These are phyloP conservation scores for Erysimum cheiranthoides DNA, from an alignment of 345 rosid species.

Conservation along the genomic window DNA sequence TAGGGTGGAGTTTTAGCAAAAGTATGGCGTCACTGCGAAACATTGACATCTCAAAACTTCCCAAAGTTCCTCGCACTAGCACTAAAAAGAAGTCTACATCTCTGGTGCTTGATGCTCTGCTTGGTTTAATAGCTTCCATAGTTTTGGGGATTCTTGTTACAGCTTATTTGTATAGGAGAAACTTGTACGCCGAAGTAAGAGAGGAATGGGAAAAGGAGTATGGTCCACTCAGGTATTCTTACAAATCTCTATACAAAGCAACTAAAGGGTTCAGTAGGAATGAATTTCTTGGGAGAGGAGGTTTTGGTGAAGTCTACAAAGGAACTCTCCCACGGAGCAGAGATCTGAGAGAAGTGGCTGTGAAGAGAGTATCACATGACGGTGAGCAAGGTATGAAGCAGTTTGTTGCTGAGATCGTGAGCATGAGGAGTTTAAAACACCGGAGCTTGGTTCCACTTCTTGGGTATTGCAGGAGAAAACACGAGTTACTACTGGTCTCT, in stretches of 20 bases:
- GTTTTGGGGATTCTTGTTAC: slow-evolving; percentile 31
- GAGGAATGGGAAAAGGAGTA: slow-evolving; percentile 75
- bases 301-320: slow-evolving; percentile 67
- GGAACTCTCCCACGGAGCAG: slow-evolving; percentile 52
- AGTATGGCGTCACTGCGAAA: slow-evolving; percentile 45
- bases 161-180: slow-evolving; percentile 46
- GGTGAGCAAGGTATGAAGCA: slow-evolving; percentile 61
- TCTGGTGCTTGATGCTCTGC: slow-evolving; percentile 38
- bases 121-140: slow-evolving; percentile 35
- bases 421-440: slow-evolving; percentile 57
- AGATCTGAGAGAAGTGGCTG: slow-evolving; percentile 53
- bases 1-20: slow-evolving; percentile 73
- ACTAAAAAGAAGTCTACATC: slow-evolving; percentile 9
- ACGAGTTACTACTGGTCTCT: slow-evolving; percentile 59
- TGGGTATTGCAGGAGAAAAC: slow-evolving; percentile 61
- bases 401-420: slow-evolving; percentile 54
- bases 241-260: slow-evolving; percentile 62
- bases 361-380: slow-evolving; percentile 59
- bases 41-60: slow-evolving; percentile 58
- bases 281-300: slow-evolving; percentile 63
- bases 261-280: slow-evolving; percentile 62
- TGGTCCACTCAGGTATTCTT: slow-evolving; percentile 59
- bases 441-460: slow-evolving; percentile 58
- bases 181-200: slow-evolving; percentile 53
- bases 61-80: slow-evolving; percentile 46